phyloP scores from a whole-genome alignment of 2,329 filamentous ascomycete genomes.

The Zymoseptoria crescenta region DNA sequence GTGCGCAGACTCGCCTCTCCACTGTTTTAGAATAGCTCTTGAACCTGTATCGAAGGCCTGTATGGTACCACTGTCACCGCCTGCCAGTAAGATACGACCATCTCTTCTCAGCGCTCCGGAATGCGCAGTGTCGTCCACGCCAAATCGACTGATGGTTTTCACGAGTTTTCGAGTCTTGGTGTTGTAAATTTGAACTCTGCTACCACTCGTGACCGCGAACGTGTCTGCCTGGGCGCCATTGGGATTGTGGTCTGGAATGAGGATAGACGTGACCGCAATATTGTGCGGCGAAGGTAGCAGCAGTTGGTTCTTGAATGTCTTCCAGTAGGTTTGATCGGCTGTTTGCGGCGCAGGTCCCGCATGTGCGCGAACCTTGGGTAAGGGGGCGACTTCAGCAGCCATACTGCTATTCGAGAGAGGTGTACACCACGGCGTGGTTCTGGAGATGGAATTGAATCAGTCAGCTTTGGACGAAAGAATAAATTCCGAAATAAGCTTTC shows the following conservation, averaged over 20 bases:
- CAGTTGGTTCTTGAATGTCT: constrained; percentile 83
- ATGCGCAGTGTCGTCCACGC: constrained; percentile 70
- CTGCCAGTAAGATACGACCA: constrained; percentile 80
- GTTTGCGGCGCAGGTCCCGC: constrained; percentile 75
- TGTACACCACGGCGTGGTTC: background rate
- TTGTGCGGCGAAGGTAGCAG: constrained; percentile 85
- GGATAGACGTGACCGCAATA: constrained; percentile 81
- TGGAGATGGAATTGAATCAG: background rate
- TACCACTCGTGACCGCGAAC: constrained; percentile 92
- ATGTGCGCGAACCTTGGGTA: constrained; percentile 75
- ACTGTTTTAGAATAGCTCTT: constrained; percentile 87
- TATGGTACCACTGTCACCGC: constrained; percentile 83
- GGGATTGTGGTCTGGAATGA: constrained; percentile 33
- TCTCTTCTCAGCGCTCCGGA: constrained; percentile 83
- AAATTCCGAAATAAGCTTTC: background rate
- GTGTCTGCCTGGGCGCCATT: constrained; percentile 47
- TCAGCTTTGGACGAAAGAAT: background rate
- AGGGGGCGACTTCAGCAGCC: constrained; percentile 76
- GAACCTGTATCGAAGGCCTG: constrained; percentile 92
- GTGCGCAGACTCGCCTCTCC: constrained; percentile 53
- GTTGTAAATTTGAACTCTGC: constrained; percentile 88
- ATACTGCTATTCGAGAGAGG: constrained; percentile 40
- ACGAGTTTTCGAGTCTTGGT: constrained; percentile 83
- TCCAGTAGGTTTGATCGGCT: constrained; percentile 94
- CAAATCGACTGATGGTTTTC: constrained; percentile 88